Percentiles rank a stretch among this genome's conserved stretches.
Conservation (phyloP, 78 protist species). For the Dictyostelium intermedium region DNA sequence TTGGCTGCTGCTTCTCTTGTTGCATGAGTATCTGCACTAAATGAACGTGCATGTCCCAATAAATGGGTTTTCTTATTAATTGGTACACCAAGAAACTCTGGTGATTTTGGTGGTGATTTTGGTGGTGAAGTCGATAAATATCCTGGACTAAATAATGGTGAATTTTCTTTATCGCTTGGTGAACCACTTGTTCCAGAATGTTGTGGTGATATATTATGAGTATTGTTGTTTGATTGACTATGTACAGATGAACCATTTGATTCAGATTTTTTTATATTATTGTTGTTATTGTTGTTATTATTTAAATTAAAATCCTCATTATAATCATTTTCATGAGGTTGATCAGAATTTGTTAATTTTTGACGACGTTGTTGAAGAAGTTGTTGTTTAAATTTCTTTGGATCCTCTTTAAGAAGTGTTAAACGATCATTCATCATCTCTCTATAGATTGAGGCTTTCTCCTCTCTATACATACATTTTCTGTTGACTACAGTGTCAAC, state of each 20-base stretch:
- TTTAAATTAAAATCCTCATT: background rate
- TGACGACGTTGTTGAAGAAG: slow-evolving; percentile 50
- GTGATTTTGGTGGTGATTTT: slow-evolving; percentile 45
- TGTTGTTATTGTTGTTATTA: background rate
- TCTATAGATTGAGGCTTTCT: slow-evolving; percentile 27
- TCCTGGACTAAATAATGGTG: background rate
- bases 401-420: slow-evolving; percentile 17
- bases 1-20: background rate
- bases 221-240: background rate
- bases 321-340: background rate
- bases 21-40: background rate
- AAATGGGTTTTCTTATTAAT: background rate
- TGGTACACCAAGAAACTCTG: slow-evolving; percentile 28
- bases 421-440: slow-evolving; percentile 27
- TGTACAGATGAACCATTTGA: background rate
- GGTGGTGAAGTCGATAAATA: slow-evolving; percentile 24
- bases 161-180: slow-evolving; percentile 5
- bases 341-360: slow-evolving; percentile 9
- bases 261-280: background rate
- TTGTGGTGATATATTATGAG: background rate
- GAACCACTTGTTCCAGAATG: background rate
- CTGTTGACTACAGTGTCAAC: slow-evolving; percentile 46
- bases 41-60: slow-evolving; percentile 6
- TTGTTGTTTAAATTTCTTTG: slow-evolving; percentile 30
- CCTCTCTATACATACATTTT: slow-evolving; percentile 28